phyloP scores from a whole-genome alignment of 73 alveolate species.

The Paramecium caudatum region DNA sequence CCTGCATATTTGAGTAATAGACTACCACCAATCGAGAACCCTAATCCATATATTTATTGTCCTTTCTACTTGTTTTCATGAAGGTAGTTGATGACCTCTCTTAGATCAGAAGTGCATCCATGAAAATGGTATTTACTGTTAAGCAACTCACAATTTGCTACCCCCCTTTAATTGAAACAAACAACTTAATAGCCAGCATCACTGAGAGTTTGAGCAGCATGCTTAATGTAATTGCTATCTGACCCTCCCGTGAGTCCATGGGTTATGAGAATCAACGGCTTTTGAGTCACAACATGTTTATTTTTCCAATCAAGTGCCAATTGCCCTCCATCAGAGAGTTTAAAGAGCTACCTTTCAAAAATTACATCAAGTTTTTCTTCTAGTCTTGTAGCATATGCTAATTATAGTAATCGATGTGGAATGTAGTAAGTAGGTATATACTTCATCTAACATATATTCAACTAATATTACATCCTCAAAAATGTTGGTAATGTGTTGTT shows the following conservation, averaged over 20 bases:
- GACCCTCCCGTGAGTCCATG: slow-evolving; percentile 78
- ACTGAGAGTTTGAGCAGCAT: slow-evolving; percentile 21
- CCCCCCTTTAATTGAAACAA: slow-evolving; percentile 62
- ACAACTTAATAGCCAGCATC: slow-evolving; percentile 65
- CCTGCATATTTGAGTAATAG: slow-evolving; percentile 63
- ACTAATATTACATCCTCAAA: background rate
- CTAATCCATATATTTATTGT: slow-evolving; percentile 66
- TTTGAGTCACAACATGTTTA: slow-evolving; percentile 53
- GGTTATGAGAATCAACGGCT: slow-evolving; percentile 58
- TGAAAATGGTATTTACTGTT: slow-evolving; percentile 52
- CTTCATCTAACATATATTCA: background rate
- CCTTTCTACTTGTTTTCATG: slow-evolving; percentile 12
- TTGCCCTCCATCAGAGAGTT: slow-evolving; percentile 74
- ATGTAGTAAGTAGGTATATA: slow-evolving; percentile 55
- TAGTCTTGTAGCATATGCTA: slow-evolving; percentile 62
- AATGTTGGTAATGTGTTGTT: background rate
- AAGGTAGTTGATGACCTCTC: background rate
- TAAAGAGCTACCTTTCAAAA: slow-evolving; percentile 63
- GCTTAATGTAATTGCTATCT: slow-evolving; percentile 69
- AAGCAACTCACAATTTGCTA: slow-evolving; percentile 44
- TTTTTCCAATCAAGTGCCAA: slow-evolving; percentile 72
- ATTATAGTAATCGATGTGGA: slow-evolving; percentile 43
- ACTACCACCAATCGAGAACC: slow-evolving; percentile 60
- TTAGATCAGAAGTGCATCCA: slow-evolving; percentile 31
- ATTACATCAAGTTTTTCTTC: background rate